These are phyloP conservation scores for Syzygium grande DNA, from an alignment of 345 rosid genomes.

Conservation along the genomic window DNA sequence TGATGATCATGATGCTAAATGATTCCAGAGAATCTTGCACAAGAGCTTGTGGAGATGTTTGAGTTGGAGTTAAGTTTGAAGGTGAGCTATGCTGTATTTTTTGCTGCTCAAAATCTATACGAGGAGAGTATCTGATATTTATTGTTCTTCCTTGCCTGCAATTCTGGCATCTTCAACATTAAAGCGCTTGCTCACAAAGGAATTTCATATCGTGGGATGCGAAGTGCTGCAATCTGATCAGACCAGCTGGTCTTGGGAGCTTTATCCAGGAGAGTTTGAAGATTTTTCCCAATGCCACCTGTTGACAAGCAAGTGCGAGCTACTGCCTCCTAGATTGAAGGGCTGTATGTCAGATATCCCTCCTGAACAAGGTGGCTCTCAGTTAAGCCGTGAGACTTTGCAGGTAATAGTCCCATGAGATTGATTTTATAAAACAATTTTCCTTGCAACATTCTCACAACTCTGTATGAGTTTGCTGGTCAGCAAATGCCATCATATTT, in stretches of 20 bases:
- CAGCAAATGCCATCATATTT: background rate
- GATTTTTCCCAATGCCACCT: slow-evolving; percentile 47
- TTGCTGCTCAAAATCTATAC: background rate
- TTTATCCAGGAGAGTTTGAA: slow-evolving; percentile 66
- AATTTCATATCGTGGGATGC: slow-evolving; percentile 36
- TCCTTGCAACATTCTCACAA: background rate
- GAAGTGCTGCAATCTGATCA: slow-evolving; percentile 30
- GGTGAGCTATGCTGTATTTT: slow-evolving; percentile 20
- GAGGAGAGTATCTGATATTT: background rate
- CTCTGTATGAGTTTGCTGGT: background rate
- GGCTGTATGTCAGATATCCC: slow-evolving; percentile 19
- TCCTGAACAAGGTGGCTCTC: slow-evolving; percentile 13
- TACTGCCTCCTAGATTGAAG: slow-evolving; percentile 36
- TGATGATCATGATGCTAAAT: background rate
- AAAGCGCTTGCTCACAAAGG: slow-evolving; percentile 57
- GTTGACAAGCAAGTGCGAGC: slow-evolving; percentile 36
- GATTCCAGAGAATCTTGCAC: slow-evolving; percentile 58
- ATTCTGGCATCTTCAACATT: background rate
- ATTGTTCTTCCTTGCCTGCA: background rate
- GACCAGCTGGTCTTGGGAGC: slow-evolving; percentile 53
- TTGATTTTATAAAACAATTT: background rate
- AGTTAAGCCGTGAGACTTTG: slow-evolving; percentile 43
- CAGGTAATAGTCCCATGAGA: slow-evolving; percentile 29
- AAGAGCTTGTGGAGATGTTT: slow-evolving; percentile 77
- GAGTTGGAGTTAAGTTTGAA: slow-evolving; percentile 59